These are phyloP conservation scores for Gossypium raimondii DNA, from an alignment of 345 rosid species.

Conservation along the genomic window DNA sequence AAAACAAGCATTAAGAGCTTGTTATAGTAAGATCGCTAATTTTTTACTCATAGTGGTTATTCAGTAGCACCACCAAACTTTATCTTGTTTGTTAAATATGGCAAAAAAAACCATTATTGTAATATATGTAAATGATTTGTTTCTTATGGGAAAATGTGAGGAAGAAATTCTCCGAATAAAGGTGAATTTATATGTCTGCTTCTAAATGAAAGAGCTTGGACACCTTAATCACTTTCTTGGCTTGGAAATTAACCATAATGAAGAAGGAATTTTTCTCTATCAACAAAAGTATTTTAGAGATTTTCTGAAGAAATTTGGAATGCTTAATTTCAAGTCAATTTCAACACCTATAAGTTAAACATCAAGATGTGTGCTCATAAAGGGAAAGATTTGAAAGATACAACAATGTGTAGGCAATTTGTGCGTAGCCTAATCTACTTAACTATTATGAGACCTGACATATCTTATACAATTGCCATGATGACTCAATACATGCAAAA, in stretches of 20 bases:
- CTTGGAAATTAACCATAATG: background rate
- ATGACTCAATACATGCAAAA: too few species aligned
- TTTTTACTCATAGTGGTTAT: too few species aligned
- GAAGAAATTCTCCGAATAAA: background rate
- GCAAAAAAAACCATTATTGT: too few species aligned
- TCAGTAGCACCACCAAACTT: too few species aligned
- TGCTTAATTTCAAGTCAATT: background rate
- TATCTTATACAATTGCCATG: background rate
- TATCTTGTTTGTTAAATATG: too few species aligned
- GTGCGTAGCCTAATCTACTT: background rate
- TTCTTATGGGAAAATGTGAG: too few species aligned
- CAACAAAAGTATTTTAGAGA: too few species aligned
- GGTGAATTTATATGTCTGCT: background rate
- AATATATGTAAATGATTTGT: too few species aligned
- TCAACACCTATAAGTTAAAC: background rate
- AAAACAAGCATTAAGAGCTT: too few species aligned
- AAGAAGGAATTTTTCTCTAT: background rate
- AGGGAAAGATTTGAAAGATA: background rate
- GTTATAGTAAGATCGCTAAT: too few species aligned
- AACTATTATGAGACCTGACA: background rate
- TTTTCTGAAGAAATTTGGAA: background rate
- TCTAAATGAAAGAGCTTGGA: background rate
- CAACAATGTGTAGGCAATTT: background rate
- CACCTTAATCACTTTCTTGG: too few species aligned
- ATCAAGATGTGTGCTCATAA: background rate